Percentiles rank a stretch among this genome's conserved stretches.
Evolutionary conservation across 2,329 filamentous ascomycete species (phyloP).

Genomic region (Epichloe gansuensis): DNA sequence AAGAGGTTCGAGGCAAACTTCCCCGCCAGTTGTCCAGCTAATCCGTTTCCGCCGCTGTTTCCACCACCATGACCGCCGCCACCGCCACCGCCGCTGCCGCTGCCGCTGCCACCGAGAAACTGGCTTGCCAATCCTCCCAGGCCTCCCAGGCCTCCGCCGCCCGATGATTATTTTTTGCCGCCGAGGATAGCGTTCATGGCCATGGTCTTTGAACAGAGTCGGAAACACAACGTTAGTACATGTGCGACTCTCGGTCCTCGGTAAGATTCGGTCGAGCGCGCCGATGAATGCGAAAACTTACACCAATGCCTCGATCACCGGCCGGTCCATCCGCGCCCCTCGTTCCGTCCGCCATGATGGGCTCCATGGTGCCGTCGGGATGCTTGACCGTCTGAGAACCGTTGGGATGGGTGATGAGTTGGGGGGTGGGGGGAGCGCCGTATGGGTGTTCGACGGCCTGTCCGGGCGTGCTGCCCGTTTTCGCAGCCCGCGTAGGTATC

Average conservation of each 20-base stretch:
- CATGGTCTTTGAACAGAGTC: slow-evolving; percentile 32
- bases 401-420: slow-evolving; percentile 50
- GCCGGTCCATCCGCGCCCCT: slow-evolving; percentile 37
- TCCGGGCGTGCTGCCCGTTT: slow-evolving; percentile 46
- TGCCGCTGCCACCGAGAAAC: background rate
- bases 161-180: slow-evolving; percentile 23
- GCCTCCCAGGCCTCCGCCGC: slow-evolving; percentile 14
- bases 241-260: background rate
- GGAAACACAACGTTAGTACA: background rate
- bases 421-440: slow-evolving; percentile 36
- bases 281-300: slow-evolving; percentile 26
- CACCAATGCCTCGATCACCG: slow-evolving; percentile 51
- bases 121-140: slow-evolving; percentile 7
- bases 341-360: slow-evolving; percentile 38
- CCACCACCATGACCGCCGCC: slow-evolving; percentile 16
- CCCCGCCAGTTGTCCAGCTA: slow-evolving; percentile 42
- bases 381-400: slow-evolving; percentile 48
- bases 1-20: slow-evolving; percentile 44
- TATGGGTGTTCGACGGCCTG: slow-evolving; percentile 48
- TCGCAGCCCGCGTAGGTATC: slow-evolving; percentile 51
- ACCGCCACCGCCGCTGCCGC: slow-evolving; percentile 18
- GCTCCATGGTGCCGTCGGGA: slow-evolving; percentile 48
- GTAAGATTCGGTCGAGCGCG: background rate
- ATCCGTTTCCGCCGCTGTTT: slow-evolving; percentile 25
- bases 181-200: slow-evolving; percentile 47